Base-by-base conservation (phyloP, 805 yeast species). In the Kluyveromyces dobzhanskii region DNA sequence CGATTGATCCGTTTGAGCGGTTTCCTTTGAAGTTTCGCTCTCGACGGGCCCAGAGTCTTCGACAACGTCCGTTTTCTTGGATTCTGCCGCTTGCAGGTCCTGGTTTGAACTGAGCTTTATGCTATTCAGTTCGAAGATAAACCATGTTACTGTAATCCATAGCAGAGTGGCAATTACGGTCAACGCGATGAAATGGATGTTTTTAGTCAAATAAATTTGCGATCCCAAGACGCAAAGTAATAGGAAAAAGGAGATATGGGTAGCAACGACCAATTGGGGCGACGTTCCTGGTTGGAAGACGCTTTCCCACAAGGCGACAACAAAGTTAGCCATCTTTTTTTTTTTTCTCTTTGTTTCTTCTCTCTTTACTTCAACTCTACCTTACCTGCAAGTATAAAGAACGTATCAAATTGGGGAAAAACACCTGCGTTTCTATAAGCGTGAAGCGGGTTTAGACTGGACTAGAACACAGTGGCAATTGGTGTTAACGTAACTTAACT, bases 281-380 rank as follows among this genome's bases (percentile, higher is more conserved):
- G 92, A 75, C 1, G 95, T 76, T 1, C 98, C 98, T 4, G 97
- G 97, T 13, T 85, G 79, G 62, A 90, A 85, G 19, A 92, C 76
- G 11, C 95, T 84, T 40, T 83, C 80, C 97, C 97, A 88, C 32
- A 90, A 70, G 18, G 83, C 94, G 18, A 43, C 54, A 17, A 54
- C 46, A 41, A 59, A 59, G 21, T 26, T 36, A 2, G 49, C 37
- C 56, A 54, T 54, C 13, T 12, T 26, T 13, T 23, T 12, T 25
- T 21, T 6, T 21, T 9, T 21, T 9, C 6, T 6, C 8, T n/a
- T n/a, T n/a, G n/a, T n/a, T n/a, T n/a, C n/a, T n/a, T n/a, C n/a
- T n/a, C n/a, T n/a, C n/a, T n/a, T n/a, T n/a, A n/a, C n/a, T n/a
- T n/a, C n/a, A n/a, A n/a, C n/a, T n/a, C n/a, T n/a, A n/a, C n/a